phyloP scores from a whole-genome alignment of 1,284 basidiomycete genomes.

The Leccinum fallax region DNA sequence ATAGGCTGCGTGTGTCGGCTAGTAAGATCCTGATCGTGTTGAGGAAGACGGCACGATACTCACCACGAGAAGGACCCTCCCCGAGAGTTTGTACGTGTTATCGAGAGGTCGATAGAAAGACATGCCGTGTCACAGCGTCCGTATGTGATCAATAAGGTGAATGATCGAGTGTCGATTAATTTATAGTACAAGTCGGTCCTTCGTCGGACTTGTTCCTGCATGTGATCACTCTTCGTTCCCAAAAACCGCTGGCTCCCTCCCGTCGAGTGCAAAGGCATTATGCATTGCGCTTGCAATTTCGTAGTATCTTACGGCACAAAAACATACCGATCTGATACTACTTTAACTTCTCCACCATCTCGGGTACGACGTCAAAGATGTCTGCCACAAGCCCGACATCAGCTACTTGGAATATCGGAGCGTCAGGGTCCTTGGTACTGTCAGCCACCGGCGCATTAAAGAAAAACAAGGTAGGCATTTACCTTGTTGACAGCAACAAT shows the following conservation, averaged over 20 bases:
- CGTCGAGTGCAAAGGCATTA: background rate
- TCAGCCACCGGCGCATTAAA: slow-evolving; percentile 12
- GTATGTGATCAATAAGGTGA: too few relatives aligned
- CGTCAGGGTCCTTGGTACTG: slow-evolving; percentile 81
- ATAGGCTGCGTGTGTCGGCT: slow-evolving; percentile 56
- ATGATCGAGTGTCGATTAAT: too few relatives aligned
- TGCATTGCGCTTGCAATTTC: background rate
- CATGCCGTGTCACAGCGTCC: slow-evolving; percentile 10
- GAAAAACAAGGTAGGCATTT: background rate
- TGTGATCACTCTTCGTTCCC: background rate
- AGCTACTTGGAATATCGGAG: slow-evolving; percentile 99
- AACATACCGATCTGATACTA: slow-evolving; percentile 35
- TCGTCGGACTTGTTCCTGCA: background rate
- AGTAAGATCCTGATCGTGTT: slow-evolving; percentile 2
- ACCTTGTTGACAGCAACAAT: slow-evolving; percentile 99
- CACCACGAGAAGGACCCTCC: slow-evolving; percentile 55
- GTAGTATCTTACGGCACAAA: background rate
- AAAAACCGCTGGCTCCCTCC: background rate
- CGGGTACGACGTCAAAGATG: slow-evolving; percentile 86
- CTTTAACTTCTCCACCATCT: slow-evolving; percentile 85
- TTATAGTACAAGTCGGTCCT: too few relatives aligned
- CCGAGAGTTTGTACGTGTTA: slow-evolving; percentile 37
- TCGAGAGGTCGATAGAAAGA: slow-evolving; percentile 44
- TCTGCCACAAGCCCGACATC: slow-evolving; percentile 95
- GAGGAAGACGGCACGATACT: slow-evolving; percentile 17